Evolutionary conservation across 805 yeast species (phyloP).

Genomic region (Starmerella kuoi): DNA sequence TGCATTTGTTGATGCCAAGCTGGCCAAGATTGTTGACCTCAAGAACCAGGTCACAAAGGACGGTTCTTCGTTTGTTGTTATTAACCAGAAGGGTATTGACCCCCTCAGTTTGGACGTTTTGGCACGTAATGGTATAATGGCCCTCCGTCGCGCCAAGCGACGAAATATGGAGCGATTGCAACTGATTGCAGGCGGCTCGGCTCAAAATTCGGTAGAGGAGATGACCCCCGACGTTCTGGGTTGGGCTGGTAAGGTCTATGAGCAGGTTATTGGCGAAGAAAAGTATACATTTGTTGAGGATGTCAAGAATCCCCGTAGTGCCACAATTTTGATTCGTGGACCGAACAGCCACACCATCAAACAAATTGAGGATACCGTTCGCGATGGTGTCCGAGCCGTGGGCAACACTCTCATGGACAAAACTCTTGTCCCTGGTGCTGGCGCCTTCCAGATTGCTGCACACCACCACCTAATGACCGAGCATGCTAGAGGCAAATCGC

Average conservation of each 20-base stretch:
- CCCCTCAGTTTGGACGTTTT: slow-evolving; percentile 93
- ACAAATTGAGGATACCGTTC: slow-evolving; percentile 92
- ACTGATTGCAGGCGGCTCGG: slow-evolving; percentile 91
- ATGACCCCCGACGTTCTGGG: slow-evolving; percentile 70
- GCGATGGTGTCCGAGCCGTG: slow-evolving; percentile 94
- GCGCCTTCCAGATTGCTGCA: slow-evolving; percentile 83
- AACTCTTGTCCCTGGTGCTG: slow-evolving; percentile 89
- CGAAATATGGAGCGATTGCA: slow-evolving; percentile 98
- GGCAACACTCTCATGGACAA: slow-evolving; percentile 80
- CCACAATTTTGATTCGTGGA: slow-evolving; percentile 85
- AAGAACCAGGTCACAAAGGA: slow-evolving; percentile 83
- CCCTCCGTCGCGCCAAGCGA: slow-evolving; percentile 94
- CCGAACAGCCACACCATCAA: slow-evolving; percentile 78
- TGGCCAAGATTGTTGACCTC: slow-evolving; percentile 79
- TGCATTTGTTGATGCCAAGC: slow-evolving; percentile 84
- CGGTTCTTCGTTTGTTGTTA: slow-evolving; percentile 74
- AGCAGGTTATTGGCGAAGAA: slow-evolving; percentile 91
- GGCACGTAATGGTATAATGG: slow-evolving; percentile 85
- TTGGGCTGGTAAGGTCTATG: slow-evolving; percentile 78
- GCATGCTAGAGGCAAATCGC: slow-evolving; percentile 67
- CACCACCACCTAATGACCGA: slow-evolving; percentile 51
- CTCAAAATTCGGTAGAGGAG: slow-evolving; percentile 95
- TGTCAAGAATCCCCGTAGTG: slow-evolving; percentile 72
- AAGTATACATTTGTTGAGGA: slow-evolving; percentile 94
- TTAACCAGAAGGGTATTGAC: slow-evolving; percentile 97